Base-by-base conservation (phyloP, 2,329 filamentous ascomycete genomes). In the Amphichorda felina region DNA sequence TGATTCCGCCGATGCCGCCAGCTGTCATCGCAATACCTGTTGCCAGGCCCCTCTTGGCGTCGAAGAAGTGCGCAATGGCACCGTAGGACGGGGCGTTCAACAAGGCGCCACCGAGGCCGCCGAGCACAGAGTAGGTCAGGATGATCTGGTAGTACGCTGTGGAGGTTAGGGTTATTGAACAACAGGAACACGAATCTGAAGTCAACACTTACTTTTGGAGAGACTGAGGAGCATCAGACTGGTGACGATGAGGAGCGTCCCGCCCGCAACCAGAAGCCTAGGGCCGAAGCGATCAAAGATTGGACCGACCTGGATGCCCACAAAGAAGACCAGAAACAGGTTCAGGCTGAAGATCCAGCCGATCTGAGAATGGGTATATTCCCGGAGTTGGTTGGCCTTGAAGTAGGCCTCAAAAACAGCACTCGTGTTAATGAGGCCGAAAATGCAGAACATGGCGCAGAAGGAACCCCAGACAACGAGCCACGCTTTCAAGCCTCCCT, bases 311-410 rank as follows among this genome's bases (percentile, higher is more conserved):
- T 89, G 82, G 8, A 93, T 72, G 18, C 85, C 84, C 26, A 82
- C 76, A 49, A 89, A 84, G 54, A 91, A 89, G 31, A 82, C 73
- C 32, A 89, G 62, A 50, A 91, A 93, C 21, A 84, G 67, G 50
- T 87, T 89, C 35, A 91, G 60, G 46, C 79, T 79, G 47, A 89
- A 88, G 43, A 94, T 84, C 86, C 86, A 94, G n/a, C 82, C 82
- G 33, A 87, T 78, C 35, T 72, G 67, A 4, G 77, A 78, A 9
- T 79, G 68, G 37, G 61, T 71, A 53, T 86, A 79, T 16, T 68
- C 59, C n/a, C 61, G 63, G 15, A 94, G 68, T 49, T 91, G 83
- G 51, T 93, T 64, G 15, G 66, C 70, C 22, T 74, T 67, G 41
- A 93, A 72, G 55, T 89, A 89, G 11, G 80, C 72, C 58, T 89